Evolutionary conservation across 202 grass and related monocot species (phyloP), one percentile per base, ranked within the genome.

Genomic region (Cymbopogon flexuosus): DNA sequence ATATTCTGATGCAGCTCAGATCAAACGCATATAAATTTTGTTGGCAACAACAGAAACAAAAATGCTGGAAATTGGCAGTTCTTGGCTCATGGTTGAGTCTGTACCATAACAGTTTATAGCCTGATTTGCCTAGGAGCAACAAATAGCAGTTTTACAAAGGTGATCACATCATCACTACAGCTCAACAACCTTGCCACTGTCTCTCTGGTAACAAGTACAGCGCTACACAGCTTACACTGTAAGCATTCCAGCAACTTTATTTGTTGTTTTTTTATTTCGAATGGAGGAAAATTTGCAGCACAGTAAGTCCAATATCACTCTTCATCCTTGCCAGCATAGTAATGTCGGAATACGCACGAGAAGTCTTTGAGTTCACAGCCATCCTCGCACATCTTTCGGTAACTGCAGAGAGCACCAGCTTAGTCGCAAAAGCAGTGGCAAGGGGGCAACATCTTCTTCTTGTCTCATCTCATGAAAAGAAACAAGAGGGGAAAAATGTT

Each of bases 321-420:
- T 68, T 98, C 92, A 88, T 94, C 86, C 42, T 93, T 89, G 73
- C 95, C 95, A 12, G 62, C 57, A 10, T 93, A 98, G 69, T 73
- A 63, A 68, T 93, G 86, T 68, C 79, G 86, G 73, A 94, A 98
- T 27, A 82, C 88, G 5, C 86, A 98, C 0, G 95, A 98, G 81
- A 98, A 98, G 65, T 94, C 95, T 23, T 94, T 93, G 41, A 60
- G 83, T 62, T 86, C 72, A 43, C 76, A 87, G 29, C 95, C 90
- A 65, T 89, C 83, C 13, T 81, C 69, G 5, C 95, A 89, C 52
- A 98, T 66, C 45, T 84, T 91, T 49, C 56, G 77, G 30, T 94
- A 97, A 73, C 94, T 94, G 84, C 59, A 91, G 33, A 79, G 59
- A 62, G 16, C 30, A 75, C 30, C 24, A 2, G 5, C 10, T 72